These are phyloP conservation scores for Cladosporium sp. DNA, from an alignment of 2,329 filamentous ascomycete genomes.

Conservation along the genomic window DNA sequence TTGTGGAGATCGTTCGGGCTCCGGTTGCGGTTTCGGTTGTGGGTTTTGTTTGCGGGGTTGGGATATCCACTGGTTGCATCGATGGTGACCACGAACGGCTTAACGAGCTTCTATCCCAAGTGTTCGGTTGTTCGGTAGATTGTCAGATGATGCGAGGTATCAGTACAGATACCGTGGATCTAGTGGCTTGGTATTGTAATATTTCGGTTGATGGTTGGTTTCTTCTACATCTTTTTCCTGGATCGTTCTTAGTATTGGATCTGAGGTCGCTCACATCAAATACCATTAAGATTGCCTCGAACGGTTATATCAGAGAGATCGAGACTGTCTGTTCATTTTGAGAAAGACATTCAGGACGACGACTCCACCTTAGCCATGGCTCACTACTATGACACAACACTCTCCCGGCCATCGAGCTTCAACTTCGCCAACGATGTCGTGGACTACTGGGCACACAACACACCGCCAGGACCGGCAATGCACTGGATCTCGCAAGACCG, in stretches of 20 bases:
- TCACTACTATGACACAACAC: slow-evolving; percentile 29
- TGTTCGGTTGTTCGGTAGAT: neutral
- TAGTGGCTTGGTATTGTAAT: neutral
- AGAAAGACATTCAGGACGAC: too few relatives aligned
- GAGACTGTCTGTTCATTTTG: neutral
- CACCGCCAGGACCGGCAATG: slow-evolving; percentile 36
- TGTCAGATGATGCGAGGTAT: neutral
- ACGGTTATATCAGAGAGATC: neutral
- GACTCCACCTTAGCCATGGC: slow-evolving; percentile 24
- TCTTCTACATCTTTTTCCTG: neutral
- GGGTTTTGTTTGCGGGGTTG: neutral
- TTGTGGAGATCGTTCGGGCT: neutral
- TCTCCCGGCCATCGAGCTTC: slow-evolving; percentile 34
- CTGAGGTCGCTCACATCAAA: neutral
- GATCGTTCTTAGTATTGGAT: neutral
- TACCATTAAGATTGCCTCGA: neutral
- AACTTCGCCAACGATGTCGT: slow-evolving; percentile 45
- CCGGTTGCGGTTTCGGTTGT: neutral
- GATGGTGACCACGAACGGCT: neutral
- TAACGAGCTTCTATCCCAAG: too few relatives aligned
- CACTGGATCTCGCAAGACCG: slow-evolving; percentile 42
- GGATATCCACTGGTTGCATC: too few relatives aligned
- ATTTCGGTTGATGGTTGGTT: neutral
- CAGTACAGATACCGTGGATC: neutral
- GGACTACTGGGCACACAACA: slow-evolving; percentile 40